Evolutionary conservation across 805 yeast species (phyloP).

Genomic region (Cyberlindnera saturnus): DNA sequence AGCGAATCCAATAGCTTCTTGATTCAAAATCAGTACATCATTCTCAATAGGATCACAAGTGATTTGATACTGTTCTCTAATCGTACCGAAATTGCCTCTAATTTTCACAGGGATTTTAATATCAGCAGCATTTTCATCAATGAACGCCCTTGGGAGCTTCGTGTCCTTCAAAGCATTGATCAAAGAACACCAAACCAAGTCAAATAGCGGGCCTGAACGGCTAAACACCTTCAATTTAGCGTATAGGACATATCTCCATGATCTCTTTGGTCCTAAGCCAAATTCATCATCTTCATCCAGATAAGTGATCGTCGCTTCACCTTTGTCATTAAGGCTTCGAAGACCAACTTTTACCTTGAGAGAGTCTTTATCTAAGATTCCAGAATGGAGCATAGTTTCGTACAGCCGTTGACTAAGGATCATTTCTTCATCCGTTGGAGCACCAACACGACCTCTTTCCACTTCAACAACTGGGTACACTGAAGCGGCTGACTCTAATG

Average conservation of each 20-base stretch:
- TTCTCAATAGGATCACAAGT: slow-evolving; percentile 46
- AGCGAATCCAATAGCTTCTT: slow-evolving; percentile 32
- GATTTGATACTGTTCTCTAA: slow-evolving; percentile 44
- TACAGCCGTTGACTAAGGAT: slow-evolving; percentile 58
- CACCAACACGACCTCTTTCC: slow-evolving; percentile 67
- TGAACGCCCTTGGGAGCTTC: slow-evolving; percentile 59
- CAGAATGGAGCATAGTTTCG: slow-evolving; percentile 53
- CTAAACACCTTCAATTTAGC: slow-evolving; percentile 75
- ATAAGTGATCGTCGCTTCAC: slow-evolving; percentile 39
- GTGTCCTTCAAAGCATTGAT: slow-evolving; percentile 55
- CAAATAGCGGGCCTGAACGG: slow-evolving; percentile 77
- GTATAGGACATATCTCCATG: slow-evolving; percentile 54
- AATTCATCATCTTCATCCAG: slow-evolving; percentile 32
- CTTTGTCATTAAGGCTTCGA: slow-evolving; percentile 47
- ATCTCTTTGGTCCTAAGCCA: slow-evolving; percentile 34
- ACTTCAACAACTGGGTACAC: slow-evolving; percentile 75
- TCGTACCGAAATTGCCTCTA: slow-evolving; percentile 42
- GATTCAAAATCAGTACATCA: slow-evolving; percentile 34
- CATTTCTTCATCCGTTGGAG: slow-evolving; percentile 85
- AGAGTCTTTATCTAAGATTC: slow-evolving; percentile 43
- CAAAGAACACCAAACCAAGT: slow-evolving; percentile 65
- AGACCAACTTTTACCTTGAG: slow-evolving; percentile 51
- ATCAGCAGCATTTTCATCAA: slow-evolving; percentile 56
- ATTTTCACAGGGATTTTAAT: slow-evolving; percentile 46
- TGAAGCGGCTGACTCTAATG: slow-evolving; percentile 29